Percentiles rank a stretch among this genome's conserved stretches.
These are phyloP conservation scores for Pichia norvegensis DNA, from an alignment of 1,139 yeast species.

Conservation along the genomic window DNA sequence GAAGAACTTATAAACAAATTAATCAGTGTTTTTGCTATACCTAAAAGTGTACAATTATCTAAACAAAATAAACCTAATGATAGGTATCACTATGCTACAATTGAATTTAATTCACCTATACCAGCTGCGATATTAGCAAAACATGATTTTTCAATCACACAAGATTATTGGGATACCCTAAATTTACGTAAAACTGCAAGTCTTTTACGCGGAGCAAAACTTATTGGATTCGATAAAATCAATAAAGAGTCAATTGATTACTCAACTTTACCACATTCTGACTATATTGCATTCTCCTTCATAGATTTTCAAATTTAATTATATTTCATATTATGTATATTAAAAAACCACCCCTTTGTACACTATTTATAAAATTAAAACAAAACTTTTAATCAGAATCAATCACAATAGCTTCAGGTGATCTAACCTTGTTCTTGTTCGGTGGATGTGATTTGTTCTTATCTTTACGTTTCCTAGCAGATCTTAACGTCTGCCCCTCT, in stretches of 20 bases:
- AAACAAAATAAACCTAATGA: conserved; percentile 18
- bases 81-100: conserved; percentile 35
- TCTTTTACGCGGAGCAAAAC: conserved; percentile 23
- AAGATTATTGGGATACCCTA: conserved; percentile 41
- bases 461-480: conserved; percentile 67
- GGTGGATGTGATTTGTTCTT: conserved; percentile 33
- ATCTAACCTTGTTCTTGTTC: conserved; percentile 41
- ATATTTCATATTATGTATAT: conserved; percentile 1
- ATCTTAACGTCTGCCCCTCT: conserved; percentile 64
- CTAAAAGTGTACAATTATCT: conserved; percentile 22
- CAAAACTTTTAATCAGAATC: conserved; percentile 36
- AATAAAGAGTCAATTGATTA: not conserved
- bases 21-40: conserved; percentile 42
- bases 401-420: conserved; percentile 75
- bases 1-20: conserved; percentile 32
- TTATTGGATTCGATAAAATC: conserved; percentile 5
- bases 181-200: conserved; percentile 42
- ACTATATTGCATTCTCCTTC: conserved; percentile 8
- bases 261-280: not conserved
- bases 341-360: not conserved
- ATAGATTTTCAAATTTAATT: not conserved
- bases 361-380: not conserved
- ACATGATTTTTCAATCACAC: conserved; percentile 38
- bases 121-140: conserved; percentile 32
- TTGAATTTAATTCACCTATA: conserved; percentile 28